Conservation (phyloP, 495 filamentous ascomycete genomes). For the Trichocladium uniseriatum region DNA sequence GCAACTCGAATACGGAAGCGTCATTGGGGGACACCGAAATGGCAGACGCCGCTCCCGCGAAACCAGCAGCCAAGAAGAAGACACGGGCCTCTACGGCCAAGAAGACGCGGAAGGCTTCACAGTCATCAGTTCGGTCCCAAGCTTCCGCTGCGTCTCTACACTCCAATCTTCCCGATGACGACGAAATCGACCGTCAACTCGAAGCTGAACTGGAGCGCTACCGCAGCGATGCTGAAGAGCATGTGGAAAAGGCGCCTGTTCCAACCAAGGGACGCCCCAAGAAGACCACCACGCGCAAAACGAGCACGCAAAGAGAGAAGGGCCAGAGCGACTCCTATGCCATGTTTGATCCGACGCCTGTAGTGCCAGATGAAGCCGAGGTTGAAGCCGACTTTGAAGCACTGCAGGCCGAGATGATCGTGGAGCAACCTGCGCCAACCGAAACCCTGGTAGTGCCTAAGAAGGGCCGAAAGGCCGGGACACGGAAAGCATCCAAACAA, state of each 20-base stretch:
- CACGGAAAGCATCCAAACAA: constrained; percentile 37
- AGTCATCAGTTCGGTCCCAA: constrained; percentile 35
- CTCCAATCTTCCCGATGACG: constrained; percentile 42
- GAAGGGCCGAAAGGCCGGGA: constrained; percentile 37
- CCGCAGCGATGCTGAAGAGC: constrained; percentile 46
- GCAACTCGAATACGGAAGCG: constrained; percentile 12
- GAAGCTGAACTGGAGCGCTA: constrained; percentile 56
- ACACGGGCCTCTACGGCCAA: constrained; percentile 30
- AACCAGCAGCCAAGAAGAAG: constrained; percentile 26
- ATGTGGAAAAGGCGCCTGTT: constrained; percentile 20
- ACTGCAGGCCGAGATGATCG: constrained; percentile 37
- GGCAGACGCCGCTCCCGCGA: constrained; percentile 22
- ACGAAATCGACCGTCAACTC: constrained; percentile 60
- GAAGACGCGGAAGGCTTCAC: constrained; percentile 45
- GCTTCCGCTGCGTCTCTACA: constrained; percentile 32
- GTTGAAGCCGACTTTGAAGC: constrained; percentile 37
- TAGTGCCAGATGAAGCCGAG: constrained; percentile 37
- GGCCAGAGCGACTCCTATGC: constrained; percentile 25
- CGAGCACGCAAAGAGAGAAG: constrained; percentile 27
- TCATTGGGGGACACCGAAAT: constrained; percentile 28
- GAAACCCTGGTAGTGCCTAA: constrained; percentile 31
- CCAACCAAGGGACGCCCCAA: constrained; percentile 33
- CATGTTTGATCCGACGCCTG: constrained; percentile 37
- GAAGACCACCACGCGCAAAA: constrained; percentile 26
- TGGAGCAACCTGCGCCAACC: constrained; percentile 16